phyloP scores from a whole-genome alignment of 2,329 filamentous ascomycete genomes.

The Ascochyta fabae region DNA sequence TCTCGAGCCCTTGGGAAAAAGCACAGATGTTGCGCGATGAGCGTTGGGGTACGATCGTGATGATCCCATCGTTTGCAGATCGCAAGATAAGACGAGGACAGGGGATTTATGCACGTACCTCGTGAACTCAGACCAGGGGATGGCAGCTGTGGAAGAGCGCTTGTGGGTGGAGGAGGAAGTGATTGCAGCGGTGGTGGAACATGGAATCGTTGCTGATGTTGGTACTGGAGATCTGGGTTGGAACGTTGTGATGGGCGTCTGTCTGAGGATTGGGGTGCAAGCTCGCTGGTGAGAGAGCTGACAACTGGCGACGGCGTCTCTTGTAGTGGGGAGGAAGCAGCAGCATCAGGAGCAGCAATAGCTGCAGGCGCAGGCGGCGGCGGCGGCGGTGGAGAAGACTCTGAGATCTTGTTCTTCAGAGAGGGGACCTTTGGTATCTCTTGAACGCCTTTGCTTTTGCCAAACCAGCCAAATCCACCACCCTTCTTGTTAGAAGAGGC shows the following conservation, averaged over 20 bases:
- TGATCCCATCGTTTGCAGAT: conserved; percentile 20
- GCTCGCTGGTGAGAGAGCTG: conserved; percentile 4
- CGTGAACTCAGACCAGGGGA: conserved; percentile 17
- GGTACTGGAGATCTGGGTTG: conserved; percentile 11
- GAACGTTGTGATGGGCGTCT: conserved; percentile 10
- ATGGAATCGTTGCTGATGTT: conserved; percentile 21
- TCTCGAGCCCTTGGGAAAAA: conserved; percentile 6
- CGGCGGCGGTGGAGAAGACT: not conserved
- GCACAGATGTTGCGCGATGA: conserved; percentile 4
- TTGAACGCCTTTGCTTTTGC: conserved; percentile 34
- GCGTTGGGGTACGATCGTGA: not conserved
- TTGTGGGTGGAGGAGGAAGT: conserved; percentile 25
- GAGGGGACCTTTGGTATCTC: conserved; percentile 28
- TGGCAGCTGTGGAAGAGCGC: conserved; percentile 28
- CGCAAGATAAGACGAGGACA: conserved; percentile 7
- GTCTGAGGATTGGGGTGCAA: conserved; percentile 5
- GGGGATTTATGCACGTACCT: conserved; percentile 28
- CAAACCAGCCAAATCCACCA: conserved; percentile 26
- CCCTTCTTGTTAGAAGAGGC: conserved; percentile 17
- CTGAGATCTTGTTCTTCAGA: conserved; percentile 17
- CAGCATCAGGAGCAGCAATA: not conserved
- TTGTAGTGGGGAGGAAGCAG: not conserved
- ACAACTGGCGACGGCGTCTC: conserved; percentile 21
- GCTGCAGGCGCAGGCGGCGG: not conserved
- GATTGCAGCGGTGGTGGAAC: conserved; percentile 24